Evolutionary conservation across 495 filamentous ascomycete species (phyloP).

Genomic region (Xylaria scruposa): DNA sequence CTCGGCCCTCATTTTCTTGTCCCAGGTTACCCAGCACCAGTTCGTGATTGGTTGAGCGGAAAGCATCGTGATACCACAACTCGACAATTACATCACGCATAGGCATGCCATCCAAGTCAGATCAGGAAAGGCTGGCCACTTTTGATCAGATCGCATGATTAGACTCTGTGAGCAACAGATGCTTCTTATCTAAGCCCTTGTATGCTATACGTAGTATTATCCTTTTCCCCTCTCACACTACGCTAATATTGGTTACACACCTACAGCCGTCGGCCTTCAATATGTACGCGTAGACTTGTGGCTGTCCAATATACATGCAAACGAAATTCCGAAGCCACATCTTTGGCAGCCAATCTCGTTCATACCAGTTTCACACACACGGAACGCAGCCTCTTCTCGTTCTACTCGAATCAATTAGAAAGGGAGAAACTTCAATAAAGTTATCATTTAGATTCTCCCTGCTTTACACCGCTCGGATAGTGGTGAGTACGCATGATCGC

Average conservation of each 20-base stretch:
- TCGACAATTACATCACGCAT: conserved; percentile 15
- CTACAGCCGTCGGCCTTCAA: neutral
- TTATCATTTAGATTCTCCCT: neutral
- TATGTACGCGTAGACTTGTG: conserved; percentile 5
- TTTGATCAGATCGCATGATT: conserved; percentile 10
- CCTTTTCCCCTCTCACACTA: neutral
- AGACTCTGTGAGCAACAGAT: neutral
- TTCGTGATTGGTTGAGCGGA: conserved; percentile 20
- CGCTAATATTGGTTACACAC: neutral
- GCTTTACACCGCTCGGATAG: conserved; percentile 5
- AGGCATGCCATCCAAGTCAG: conserved; percentile 6
- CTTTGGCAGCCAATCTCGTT: neutral
- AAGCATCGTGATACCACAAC: conserved; percentile 5
- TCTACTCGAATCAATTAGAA: neutral
- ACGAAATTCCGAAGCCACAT: neutral
- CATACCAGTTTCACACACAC: neutral
- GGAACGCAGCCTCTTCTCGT: neutral
- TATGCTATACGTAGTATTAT: neutral
- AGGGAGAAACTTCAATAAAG: neutral
- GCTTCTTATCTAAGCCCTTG: conserved; percentile 9
- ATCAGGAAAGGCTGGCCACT: conserved; percentile 5
- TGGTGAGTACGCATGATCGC: conserved; percentile 1
- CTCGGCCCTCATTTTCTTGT: neutral
- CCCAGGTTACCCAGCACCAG: neutral
- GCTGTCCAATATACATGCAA: conserved; percentile 13